phyloP scores from a whole-genome alignment of 768 basidiomycete species.

The Mrakia blollopis region DNA sequence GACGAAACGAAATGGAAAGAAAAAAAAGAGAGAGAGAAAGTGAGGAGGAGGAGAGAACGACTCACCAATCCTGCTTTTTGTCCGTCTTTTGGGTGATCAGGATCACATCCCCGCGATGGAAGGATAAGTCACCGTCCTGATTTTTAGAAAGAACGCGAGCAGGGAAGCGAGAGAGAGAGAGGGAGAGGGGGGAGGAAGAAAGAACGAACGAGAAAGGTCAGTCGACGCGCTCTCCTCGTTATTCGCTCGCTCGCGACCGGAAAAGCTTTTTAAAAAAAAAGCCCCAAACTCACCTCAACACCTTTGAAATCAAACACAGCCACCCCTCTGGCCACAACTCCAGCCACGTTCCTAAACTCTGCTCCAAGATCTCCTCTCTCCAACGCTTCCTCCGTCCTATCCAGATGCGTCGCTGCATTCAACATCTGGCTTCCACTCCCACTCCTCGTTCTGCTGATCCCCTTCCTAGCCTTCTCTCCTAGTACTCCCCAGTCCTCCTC shows the following conservation, averaged over 20 bases:
- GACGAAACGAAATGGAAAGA: background rate
- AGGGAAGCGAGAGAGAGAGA: no score
- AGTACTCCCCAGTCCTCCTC: slow-evolving; percentile 26
- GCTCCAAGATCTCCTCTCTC: background rate
- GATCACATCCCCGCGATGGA: slow-evolving; percentile 24
- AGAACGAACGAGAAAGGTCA: background rate
- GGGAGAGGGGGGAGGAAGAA: background rate
- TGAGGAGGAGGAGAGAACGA: background rate
- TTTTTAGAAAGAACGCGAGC: no score
- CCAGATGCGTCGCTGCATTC: background rate
- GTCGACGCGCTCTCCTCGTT: no score
- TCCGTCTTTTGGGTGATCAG: slow-evolving; percentile 19
- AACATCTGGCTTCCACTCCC: slow-evolving; percentile 10
- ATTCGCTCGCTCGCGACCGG: no score
- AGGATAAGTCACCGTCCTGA: slow-evolving; percentile 18
- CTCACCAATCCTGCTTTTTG: slow-evolving; percentile 26
- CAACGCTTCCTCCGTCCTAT: slow-evolving; percentile 9
- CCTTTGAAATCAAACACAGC: slow-evolving; percentile 23
- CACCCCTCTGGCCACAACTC: slow-evolving; percentile 12
- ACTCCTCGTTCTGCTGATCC: slow-evolving; percentile 17
- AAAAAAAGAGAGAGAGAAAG: background rate
- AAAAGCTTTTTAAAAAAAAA: no score
- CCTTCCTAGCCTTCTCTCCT: slow-evolving; percentile 16
- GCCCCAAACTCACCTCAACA: slow-evolving; percentile 1
- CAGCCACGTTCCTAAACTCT: background rate